Evolutionary conservation across 75 land plant species (phyloP).

Genomic region (Adiantum capillusveneris): DNA sequence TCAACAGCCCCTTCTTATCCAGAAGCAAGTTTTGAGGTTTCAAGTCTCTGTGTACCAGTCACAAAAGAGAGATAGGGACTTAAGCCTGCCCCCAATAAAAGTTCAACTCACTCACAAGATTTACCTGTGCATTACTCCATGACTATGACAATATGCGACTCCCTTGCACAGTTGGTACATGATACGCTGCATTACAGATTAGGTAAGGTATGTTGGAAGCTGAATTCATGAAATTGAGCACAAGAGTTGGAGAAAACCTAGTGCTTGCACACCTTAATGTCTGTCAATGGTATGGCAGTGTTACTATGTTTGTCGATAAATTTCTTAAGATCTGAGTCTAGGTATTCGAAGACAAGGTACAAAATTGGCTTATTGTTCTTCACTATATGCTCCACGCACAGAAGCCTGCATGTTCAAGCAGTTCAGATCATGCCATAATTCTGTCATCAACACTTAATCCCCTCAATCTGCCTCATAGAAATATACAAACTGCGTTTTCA

Average conservation of each 20-base stretch:
- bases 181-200: no score
- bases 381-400: constrained; percentile 23
- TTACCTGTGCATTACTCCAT: constrained; percentile 44
- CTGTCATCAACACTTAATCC: no score
- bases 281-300: not conserved
- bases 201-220: no score
- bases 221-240: not conserved
- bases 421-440: no score
- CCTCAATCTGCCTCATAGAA: no score
- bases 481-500: no score
- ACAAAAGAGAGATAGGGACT: not conserved
- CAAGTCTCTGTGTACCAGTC: no score
- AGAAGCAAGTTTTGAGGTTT: constrained; percentile 93
- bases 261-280: not conserved
- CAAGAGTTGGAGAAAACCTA: not conserved
- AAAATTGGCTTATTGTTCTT: constrained; percentile 19
- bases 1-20: constrained; percentile 65
- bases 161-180: constrained; percentile 47
- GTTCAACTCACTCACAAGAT: not conserved
- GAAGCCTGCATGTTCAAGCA: constrained; percentile 14
- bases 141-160: constrained; percentile 37
- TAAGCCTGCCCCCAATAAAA: not conserved
- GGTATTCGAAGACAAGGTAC: constrained; percentile 32
- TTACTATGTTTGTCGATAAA: constrained; percentile 27
- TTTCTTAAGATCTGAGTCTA: constrained; percentile 35